These are phyloP conservation scores for Vinca major DNA, from an alignment of 305 asterid species.

Conservation along the genomic window DNA sequence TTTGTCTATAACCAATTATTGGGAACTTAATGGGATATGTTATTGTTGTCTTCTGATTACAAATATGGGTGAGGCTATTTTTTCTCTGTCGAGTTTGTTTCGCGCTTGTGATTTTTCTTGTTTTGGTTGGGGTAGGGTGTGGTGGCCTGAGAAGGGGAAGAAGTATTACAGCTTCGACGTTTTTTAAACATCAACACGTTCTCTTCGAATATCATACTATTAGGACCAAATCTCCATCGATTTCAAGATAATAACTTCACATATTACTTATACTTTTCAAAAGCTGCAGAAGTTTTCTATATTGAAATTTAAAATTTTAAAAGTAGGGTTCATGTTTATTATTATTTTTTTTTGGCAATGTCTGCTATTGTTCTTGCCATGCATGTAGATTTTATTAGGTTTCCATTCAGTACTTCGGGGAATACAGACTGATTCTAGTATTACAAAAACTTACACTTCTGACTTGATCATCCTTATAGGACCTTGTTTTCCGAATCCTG, in stretches of 20 bases:
- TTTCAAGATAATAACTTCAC: background rate
- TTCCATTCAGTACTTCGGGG: too few relatives aligned
- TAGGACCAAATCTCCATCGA: background rate
- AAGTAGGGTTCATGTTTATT: too few relatives aligned
- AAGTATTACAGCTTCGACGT: background rate
- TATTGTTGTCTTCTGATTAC: too few relatives aligned
- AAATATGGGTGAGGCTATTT: too few relatives aligned
- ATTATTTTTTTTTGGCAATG: too few relatives aligned
- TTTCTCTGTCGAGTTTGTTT: background rate
- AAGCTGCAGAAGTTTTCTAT: background rate
- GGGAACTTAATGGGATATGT: too few relatives aligned
- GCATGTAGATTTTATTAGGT: too few relatives aligned
- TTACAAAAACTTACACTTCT: background rate
- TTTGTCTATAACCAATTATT: slow-evolving; percentile 33
- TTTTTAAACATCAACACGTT: background rate
- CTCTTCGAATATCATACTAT: background rate
- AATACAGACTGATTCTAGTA: background rate
- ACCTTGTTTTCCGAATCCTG: background rate
- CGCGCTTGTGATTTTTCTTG: background rate
- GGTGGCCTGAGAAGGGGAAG: too few relatives aligned
- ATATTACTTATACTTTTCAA: background rate
- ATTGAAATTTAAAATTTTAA: too few relatives aligned
- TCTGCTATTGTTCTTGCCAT: too few relatives aligned
- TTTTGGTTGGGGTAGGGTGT: too few relatives aligned
- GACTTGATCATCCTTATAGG: background rate